Percentiles rank a stretch among this genome's conserved stretches.
phyloP scores from a whole-genome alignment of 140 eudicot genomes.

The Anethum foeniculum region DNA sequence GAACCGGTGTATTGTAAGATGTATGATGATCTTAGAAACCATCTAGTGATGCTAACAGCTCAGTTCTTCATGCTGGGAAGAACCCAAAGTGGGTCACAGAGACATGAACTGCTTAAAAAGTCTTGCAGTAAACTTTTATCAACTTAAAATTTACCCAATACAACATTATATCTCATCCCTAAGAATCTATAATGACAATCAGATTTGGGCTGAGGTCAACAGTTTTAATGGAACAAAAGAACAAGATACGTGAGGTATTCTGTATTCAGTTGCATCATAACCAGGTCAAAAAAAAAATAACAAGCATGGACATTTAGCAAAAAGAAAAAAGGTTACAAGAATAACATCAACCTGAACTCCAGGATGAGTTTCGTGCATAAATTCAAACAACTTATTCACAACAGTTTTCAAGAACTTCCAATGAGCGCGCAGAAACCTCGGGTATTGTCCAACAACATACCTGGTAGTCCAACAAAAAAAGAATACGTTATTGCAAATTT shows the following conservation, averaged over 20 bases:
- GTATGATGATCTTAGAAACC: neutral
- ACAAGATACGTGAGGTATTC: neutral
- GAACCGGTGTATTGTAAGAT: neutral
- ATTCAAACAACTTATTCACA: slow-evolving; percentile 91
- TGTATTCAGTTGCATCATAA: neutral
- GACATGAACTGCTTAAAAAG: neutral
- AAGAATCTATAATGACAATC: neutral
- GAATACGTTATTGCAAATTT: neutral
- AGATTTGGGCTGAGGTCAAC: neutral
- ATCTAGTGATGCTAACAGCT: neutral
- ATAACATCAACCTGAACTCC: slow-evolving; percentile 84
- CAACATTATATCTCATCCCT: neutral
- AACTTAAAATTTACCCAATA: neutral
- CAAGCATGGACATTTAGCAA: neutral
- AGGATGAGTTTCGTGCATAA: slow-evolving; percentile 99
- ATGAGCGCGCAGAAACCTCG: slow-evolving; percentile 90
- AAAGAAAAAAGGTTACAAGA: neutral
- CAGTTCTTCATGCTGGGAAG: neutral
- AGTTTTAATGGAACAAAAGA: neutral
- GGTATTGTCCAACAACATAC: slow-evolving; percentile 99
- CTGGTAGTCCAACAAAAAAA: slow-evolving; percentile 32
- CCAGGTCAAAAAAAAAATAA: neutral
- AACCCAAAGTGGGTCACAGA: neutral
- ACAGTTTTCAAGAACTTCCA: slow-evolving; percentile 99
- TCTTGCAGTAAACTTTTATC: neutral